These are phyloP conservation scores for Smallanthus sonchifolius DNA, from an alignment of 129 eudicot species.

Conservation along the genomic window DNA sequence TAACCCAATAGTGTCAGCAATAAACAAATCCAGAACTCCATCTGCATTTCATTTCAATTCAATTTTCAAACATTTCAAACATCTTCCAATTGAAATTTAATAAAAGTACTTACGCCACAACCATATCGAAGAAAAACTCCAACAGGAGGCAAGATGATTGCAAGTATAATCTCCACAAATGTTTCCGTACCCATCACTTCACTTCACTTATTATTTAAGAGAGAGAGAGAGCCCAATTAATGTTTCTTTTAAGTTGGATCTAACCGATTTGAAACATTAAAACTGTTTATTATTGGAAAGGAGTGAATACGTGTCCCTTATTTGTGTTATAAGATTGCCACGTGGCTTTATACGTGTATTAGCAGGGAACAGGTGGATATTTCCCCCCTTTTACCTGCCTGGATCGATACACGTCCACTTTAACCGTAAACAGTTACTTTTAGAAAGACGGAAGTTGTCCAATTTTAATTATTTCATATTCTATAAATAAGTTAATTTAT, in stretches of 20 bases:
- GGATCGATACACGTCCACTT: not conserved
- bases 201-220: too few relatives aligned
- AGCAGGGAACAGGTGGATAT: not conserved
- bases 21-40: constrained; percentile 76
- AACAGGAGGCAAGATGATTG: constrained; percentile 79
- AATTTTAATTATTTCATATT: too few relatives aligned
- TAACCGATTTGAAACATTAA: constrained; percentile 5
- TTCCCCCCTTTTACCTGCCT: not conserved
- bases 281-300: not conserved
- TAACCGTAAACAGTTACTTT: not conserved
- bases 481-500: too few relatives aligned
- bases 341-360: constrained; percentile 24
- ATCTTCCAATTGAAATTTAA: not conserved
- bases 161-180: constrained; percentile 68
- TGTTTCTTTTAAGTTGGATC: constrained; percentile 12
- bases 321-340: not conserved
- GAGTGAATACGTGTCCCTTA: constrained; percentile 13
- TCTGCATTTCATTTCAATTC: constrained; percentile 31
- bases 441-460: not conserved
- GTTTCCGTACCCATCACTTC: constrained; percentile 50
- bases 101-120: constrained; percentile 53
- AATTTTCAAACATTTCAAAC: not conserved
- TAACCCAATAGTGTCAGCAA: constrained; percentile 77
- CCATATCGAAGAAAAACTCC: constrained; percentile 90
- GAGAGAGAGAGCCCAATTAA: not conserved